phyloP scores from a whole-genome alignment of 768 basidiomycete genomes.

The Termitomyces bulborhizus region DNA sequence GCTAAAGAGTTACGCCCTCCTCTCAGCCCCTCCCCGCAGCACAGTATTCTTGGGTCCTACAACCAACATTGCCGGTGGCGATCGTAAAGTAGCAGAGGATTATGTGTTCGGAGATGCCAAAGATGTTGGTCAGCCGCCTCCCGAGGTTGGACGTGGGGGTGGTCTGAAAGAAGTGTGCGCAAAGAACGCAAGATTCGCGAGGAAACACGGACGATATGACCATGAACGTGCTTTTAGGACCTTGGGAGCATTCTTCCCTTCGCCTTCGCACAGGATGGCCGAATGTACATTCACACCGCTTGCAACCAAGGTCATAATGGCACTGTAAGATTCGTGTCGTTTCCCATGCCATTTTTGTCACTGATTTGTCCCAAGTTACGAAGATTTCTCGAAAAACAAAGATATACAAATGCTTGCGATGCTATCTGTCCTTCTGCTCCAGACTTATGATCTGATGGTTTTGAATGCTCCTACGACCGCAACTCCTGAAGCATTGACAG shows the following conservation, averaged over 20 bases:
- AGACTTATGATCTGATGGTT: constrained; percentile 27
- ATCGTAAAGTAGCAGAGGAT: constrained; percentile 51
- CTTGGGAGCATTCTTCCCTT: constrained; percentile 43
- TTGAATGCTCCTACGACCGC: constrained; percentile 4
- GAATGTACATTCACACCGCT: constrained; percentile 21
- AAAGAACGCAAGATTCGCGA: constrained; percentile 56
- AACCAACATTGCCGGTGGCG: constrained; percentile 42
- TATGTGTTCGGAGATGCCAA: constrained; percentile 34
- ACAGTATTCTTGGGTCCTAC: constrained; percentile 53
- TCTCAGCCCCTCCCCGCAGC: constrained; percentile 43
- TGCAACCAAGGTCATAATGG: constrained; percentile 34
- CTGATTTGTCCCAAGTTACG: constrained; percentile 25
- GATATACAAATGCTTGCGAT: constrained; percentile 84
- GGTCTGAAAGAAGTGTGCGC: constrained; percentile 44
- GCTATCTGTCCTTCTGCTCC: constrained; percentile 61
- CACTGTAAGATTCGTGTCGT: constrained; percentile 35
- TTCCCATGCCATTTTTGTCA: neutral
- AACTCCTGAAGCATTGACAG: constrained; percentile 5
- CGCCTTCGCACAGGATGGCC: constrained; percentile 8
- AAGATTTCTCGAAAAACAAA: constrained; percentile 38
- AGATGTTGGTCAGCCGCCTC: constrained; percentile 1
- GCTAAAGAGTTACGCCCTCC: constrained; percentile 34
- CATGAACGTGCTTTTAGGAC: constrained; percentile 66
- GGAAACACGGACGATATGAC: constrained; percentile 51
- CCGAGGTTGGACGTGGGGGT: constrained; percentile 14